Percentiles rank a stretch among this genome's conserved stretches.
Conservation (phyloP, 371 early-diverging fungal species). For the Rhizopus stolonifer region DNA sequence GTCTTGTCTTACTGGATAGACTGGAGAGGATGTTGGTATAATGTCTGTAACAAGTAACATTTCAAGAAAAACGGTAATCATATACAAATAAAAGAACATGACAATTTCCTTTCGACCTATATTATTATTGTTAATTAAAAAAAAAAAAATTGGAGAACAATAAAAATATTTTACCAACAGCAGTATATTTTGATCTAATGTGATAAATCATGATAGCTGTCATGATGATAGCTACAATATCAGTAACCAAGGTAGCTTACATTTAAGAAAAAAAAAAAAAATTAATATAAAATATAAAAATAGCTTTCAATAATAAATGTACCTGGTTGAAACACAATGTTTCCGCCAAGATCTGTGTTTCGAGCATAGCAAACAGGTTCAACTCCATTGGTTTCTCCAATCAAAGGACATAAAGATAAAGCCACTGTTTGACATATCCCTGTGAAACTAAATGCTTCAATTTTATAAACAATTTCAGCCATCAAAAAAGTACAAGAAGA, state of each 20-base stretch:
- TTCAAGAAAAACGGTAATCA: constrained; percentile 80
- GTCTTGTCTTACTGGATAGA: constrained; percentile 89
- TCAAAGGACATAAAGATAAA: constrained; percentile 86
- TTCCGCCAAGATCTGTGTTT: constrained; percentile 80
- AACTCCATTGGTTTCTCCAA: constrained; percentile 71
- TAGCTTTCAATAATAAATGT: constrained; percentile 15
- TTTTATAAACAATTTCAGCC: constrained; percentile 48
- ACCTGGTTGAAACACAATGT: constrained; percentile 91
- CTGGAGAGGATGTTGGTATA: constrained; percentile 76
- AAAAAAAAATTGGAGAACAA: too few species aligned
- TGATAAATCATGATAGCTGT: constrained; percentile 96
- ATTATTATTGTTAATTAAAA: background rate
- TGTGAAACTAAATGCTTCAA: constrained; percentile 83
- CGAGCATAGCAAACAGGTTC: constrained; percentile 93
- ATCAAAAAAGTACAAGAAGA: constrained; percentile 8
- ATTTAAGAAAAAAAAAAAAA: background rate
- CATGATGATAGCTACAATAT: constrained; percentile 92
- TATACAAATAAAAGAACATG: constrained; percentile 95
- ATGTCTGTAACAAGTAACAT: constrained; percentile 87
- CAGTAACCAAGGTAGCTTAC: constrained; percentile 80
- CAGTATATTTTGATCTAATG: constrained; percentile 95
- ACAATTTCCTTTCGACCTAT: constrained; percentile 95
- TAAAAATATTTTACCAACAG: constrained; percentile 76
- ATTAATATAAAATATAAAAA: constrained; percentile 1
- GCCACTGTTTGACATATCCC: constrained; percentile 82